Conservation (phyloP, 2,329 filamentous ascomycete genomes). For the Akanthomyces uredinophilus region DNA sequence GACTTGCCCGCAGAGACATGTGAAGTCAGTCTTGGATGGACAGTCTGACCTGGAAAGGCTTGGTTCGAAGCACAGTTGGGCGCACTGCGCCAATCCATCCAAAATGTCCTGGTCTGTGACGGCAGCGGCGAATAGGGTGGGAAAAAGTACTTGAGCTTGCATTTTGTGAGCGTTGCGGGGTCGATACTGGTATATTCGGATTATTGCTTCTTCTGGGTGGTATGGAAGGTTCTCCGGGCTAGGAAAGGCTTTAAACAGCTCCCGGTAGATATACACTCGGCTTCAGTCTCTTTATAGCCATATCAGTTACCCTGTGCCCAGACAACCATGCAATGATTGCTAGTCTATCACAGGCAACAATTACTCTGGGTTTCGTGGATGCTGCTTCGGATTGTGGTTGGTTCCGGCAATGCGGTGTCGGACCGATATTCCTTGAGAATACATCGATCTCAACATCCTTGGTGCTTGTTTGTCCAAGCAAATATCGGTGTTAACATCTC, state of each 20-base stretch:
- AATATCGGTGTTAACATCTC: too few species aligned
- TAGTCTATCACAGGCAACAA: neutral
- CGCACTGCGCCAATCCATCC: neutral
- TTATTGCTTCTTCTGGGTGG: too few species aligned
- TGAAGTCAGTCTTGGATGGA: constrained; percentile 16
- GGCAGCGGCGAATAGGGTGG: constrained; percentile 20
- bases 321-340: neutral
- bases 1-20: constrained; percentile 17
- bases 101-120: constrained; percentile 18
- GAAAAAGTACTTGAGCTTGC: constrained; percentile 19
- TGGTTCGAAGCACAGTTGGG: constrained; percentile 15
- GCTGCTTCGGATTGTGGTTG: neutral
- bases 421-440: neutral
- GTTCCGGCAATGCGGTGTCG: neutral
- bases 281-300: too few species aligned
- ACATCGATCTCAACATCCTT: too few species aligned
- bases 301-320: too few species aligned
- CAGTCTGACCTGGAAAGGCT: constrained; percentile 16
- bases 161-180: constrained; percentile 7
- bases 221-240: too few species aligned
- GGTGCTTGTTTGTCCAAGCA: too few species aligned
- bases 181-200: neutral
- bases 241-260: too few species aligned
- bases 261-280: too few species aligned
- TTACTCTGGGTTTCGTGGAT: neutral